Evolutionary conservation across 1,284 basidiomycete genomes (phyloP).

Genomic region (Apiotrichum sp.): DNA sequence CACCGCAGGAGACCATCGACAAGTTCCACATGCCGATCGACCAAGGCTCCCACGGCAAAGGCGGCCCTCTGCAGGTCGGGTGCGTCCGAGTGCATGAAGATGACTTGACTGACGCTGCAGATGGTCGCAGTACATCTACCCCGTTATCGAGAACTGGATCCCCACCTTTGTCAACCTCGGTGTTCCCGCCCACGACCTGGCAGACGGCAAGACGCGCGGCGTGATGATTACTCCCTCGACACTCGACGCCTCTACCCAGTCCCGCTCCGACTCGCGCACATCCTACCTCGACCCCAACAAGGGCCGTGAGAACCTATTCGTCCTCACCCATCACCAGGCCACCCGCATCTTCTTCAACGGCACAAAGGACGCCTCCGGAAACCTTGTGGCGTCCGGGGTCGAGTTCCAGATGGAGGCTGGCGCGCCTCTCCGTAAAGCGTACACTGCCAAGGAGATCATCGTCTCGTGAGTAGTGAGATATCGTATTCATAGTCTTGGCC

Average conservation of each 20-base stretch:
- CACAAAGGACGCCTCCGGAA: slow-evolving; percentile 45
- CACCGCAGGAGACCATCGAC: slow-evolving; percentile 19
- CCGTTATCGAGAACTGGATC: slow-evolving; percentile 55
- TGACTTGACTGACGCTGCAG: slow-evolving; percentile 1
- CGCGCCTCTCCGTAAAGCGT: slow-evolving; percentile 19
- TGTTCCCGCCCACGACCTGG: slow-evolving; percentile 49
- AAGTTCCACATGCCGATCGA: slow-evolving; percentile 46
- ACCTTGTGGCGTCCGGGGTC: slow-evolving; percentile 56
- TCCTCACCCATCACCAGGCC: slow-evolving; percentile 55
- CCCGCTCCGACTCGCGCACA: slow-evolving; percentile 58
- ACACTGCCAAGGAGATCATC: slow-evolving; percentile 15
- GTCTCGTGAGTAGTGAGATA: slow-evolving; percentile 5
- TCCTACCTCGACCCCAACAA: slow-evolving; percentile 63
- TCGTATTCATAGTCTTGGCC: no score
- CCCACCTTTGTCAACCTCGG: slow-evolving; percentile 49
- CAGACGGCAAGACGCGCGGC: slow-evolving; percentile 31
- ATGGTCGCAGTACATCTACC: slow-evolving; percentile 49
- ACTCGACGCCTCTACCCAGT: slow-evolving; percentile 61
- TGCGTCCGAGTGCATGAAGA: neutral
- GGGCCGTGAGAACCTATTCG: slow-evolving; percentile 58
- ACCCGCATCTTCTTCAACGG: slow-evolving; percentile 60
- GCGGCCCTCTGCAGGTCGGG: slow-evolving; percentile 50
- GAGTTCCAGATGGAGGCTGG: slow-evolving; percentile 50
- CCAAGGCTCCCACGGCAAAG: slow-evolving; percentile 47
- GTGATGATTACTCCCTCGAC: slow-evolving; percentile 55